Base-by-base conservation (phyloP, 1,284 basidiomycete species). In the Coriolopsis trogii region DNA sequence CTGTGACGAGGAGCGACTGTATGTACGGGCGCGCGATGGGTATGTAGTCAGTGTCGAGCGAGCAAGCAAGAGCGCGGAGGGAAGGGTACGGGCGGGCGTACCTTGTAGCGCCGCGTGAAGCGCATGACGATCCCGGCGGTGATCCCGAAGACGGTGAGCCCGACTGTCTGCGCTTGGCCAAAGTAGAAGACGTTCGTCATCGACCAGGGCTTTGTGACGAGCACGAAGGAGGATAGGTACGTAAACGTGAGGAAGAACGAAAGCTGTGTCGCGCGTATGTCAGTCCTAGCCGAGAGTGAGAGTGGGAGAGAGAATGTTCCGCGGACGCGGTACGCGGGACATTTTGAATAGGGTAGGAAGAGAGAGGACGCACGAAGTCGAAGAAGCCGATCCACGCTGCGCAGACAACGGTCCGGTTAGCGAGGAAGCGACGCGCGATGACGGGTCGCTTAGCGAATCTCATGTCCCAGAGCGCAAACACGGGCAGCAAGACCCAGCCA, bases 331-430 rank as follows among this genome's bases (percentile, higher is more conserved):
- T n/a, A n/a, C n/a, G n/a, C n/a, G n/a, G n/a, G n/a, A n/a, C n/a
- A n/a, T n/a, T n/a, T n/a, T n/a, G n/a, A n/a, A n/a, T n/a, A n/a
- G n/a, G n/a, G n/a, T 15, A 44, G 29, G 29, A 49, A 44, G 18
- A 39, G 41, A 15, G 21, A 37, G 6, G 2, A 72, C 79, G 26
- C 58, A 83, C 81, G 61, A 88, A 89, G 67, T 89, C 87, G 48
- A 86, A 81, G 63, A 84, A 85, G 9, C 86, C 87, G 55, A 91
- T 85, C 36, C 83, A 65, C 25, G 81, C 75, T 0, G 86, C 81
- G 20, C 80, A 75, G 18, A 88, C 72, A 24, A 91, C 80, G 28
- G 78, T 80, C 15, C 74, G 69, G 61, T 87, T 87, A 31, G 64
- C 61, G 37, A 85, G 64, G 70, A 88, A 85, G 24, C 82, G 75